These are phyloP conservation scores for Neurospora intermedia DNA, from an alignment of 495 filamentous ascomycete species.

Conservation along the genomic window DNA sequence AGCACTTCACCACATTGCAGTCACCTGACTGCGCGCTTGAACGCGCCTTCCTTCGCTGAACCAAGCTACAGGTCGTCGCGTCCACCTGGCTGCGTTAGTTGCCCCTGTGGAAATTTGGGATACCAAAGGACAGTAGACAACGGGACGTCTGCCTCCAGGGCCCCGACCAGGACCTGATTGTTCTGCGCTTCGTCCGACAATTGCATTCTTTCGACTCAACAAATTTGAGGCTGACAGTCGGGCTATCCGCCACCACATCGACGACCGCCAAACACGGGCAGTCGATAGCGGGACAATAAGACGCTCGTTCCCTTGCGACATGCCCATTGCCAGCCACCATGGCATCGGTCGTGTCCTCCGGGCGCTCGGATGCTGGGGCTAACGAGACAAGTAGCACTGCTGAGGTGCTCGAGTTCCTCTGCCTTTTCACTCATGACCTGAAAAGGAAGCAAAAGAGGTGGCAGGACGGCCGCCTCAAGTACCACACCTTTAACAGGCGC, in stretches of 20 bases:
- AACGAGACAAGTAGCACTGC: slow-evolving; percentile 29
- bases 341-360: slow-evolving; percentile 13
- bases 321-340: slow-evolving; percentile 2
- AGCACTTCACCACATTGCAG: neutral
- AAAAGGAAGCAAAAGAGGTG: slow-evolving; percentile 80
- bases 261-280: neutral
- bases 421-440: slow-evolving; percentile 78
- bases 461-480: slow-evolving; percentile 83
- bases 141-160: too few relatives aligned
- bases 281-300: neutral
- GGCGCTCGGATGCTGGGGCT: neutral
- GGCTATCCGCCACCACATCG: neutral
- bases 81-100: neutral
- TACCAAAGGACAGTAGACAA: neutral
- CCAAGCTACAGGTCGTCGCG: neutral
- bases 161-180: neutral
- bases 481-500: slow-evolving; percentile 84
- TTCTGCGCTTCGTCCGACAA: neutral
- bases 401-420: slow-evolving; percentile 65
- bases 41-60: neutral
- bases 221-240: neutral
- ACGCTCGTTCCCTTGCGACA: neutral
- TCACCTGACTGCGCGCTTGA: neutral
- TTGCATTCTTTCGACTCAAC: neutral
- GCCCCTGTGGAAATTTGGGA: neutral